A percentile compares a stretch with the other conserved stretches of the same genome.
Conservation (phyloP, 106 monocot genomes). For the Phalaenopsis aphrodite region DNA sequence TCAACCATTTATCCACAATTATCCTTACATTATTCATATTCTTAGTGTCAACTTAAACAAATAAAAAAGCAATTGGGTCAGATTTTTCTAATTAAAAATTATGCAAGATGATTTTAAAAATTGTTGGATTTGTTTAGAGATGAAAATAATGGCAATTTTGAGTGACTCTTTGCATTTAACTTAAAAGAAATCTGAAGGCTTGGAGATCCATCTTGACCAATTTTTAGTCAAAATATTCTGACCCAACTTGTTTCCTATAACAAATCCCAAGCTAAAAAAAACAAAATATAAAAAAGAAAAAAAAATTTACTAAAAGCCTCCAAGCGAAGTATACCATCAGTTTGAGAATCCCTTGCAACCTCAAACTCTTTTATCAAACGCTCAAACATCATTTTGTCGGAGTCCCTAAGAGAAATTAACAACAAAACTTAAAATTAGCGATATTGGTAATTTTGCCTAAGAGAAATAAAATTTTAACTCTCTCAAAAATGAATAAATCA, state of each 20-base stretch:
- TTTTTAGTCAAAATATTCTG: too few species aligned
- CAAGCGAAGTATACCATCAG: constrained; percentile 49
- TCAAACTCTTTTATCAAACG: constrained; percentile 88
- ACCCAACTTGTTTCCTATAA: too few species aligned
- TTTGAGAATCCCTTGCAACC: constrained; percentile 63
- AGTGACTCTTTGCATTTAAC: too few species aligned
- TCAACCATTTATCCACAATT: not conserved
- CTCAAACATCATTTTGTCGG: constrained; percentile 84
- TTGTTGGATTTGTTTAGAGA: too few species aligned
- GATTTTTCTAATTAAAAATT: too few species aligned
- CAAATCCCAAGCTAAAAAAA: too few species aligned
- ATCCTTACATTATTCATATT: not conserved
- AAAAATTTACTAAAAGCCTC: not conserved
- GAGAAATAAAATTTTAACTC: not conserved
- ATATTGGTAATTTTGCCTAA: not conserved
- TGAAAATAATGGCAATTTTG: too few species aligned
- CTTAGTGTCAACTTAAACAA: not conserved
- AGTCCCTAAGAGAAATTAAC: constrained; percentile 45
- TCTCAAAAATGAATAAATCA: not conserved
- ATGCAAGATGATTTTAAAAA: too few species aligned
- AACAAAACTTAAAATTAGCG: not conserved
- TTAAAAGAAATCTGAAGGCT: too few species aligned
- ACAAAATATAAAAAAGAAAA: not conserved
- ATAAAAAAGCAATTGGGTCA: not conserved
- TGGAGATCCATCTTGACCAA: too few species aligned